These are phyloP conservation scores for Exophiala sp. DNA, from an alignment of 2,329 filamentous ascomycete genomes.

Conservation along the genomic window DNA sequence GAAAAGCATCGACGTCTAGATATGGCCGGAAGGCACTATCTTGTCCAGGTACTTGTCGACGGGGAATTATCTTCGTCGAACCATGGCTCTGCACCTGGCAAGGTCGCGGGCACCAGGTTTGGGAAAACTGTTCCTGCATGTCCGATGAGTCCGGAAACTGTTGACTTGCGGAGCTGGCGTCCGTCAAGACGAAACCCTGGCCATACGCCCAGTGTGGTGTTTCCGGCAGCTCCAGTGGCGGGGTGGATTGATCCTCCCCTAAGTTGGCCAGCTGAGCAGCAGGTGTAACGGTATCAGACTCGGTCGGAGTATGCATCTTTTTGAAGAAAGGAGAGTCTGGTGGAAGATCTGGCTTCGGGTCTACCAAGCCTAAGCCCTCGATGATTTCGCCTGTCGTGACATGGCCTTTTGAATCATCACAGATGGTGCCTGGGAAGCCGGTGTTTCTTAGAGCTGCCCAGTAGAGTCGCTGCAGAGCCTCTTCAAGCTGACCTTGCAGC, in stretches of 20 bases:
- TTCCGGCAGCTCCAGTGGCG: no score
- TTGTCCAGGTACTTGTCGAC: no score
- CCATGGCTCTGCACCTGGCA: no score
- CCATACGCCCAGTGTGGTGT: background rate
- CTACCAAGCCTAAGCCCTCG: conserved; percentile 10
- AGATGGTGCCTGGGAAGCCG: conserved; percentile 15
- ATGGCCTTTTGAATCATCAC: conserved; percentile 7
- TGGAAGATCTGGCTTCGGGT: background rate
- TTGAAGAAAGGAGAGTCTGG: no score
- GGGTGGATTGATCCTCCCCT: no score
- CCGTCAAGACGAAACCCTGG: background rate
- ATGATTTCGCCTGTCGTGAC: conserved; percentile 13
- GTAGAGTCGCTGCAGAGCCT: conserved; percentile 15
- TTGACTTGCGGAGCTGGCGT: background rate
- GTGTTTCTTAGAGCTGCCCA: conserved; percentile 11
- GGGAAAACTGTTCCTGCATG: background rate
- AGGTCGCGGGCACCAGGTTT: background rate
- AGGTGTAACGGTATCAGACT: no score
- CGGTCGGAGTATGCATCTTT: background rate
- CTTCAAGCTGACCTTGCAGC: conserved; percentile 14
- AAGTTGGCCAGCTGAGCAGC: no score
- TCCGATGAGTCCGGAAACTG: background rate
- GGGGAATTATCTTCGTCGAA: no score
- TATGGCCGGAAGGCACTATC: no score
- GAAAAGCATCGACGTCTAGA: no score